Base-by-base conservation (phyloP, 2,329 filamentous ascomycete genomes). In the Pestalotiopsis sp. region DNA sequence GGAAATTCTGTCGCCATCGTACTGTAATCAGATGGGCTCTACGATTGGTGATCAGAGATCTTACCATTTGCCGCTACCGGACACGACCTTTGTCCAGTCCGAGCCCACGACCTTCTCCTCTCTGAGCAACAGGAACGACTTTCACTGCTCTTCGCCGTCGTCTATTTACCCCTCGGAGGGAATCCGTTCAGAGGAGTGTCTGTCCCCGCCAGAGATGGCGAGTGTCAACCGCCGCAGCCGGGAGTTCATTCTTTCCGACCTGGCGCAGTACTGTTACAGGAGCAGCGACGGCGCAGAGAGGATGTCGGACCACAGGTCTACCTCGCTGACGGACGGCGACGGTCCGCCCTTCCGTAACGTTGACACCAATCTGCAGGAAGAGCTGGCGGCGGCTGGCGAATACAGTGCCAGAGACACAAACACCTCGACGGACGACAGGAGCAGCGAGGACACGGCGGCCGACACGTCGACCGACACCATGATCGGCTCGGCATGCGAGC, bases 161-260 rank as follows among this genome's bases (percentile, higher is more conserved):
- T 66, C 64, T 38, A 14, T 23, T n/a, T 66, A 66, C 27, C 64
- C 64, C 3, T 66, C 64, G 6, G 64, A 66, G 20, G 64, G 64
- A 13, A 66, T 66, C 11, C 56, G 52, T 2, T 66, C 64, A 38
- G 52, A 59, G 20, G 64, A 52, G 6, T 60, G 56, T 31, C n/a
- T 41, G 9, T 66, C 64, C 17, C 36, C 52, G 7, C 17, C n/a
- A 36, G 36, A 36, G 7, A 9, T 31, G 17, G 23, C n/a, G 4
- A 36, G 39, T 14, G 14, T 23, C 3, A 64, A 25, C 11, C 36
- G 20, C 38, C 25, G 56, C 11, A 31, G 56, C 25, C 17, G 20
- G 12, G 49, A 58, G 2, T 59, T 66, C 20, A 41, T 23, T 25
- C 31, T 59, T 1, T 66, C 64, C 14, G 45, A 45, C 25, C 27